A percentile compares a stretch with the other conserved stretches of the same genome.
Evolutionary conservation across 2,329 filamentous ascomycete species (phyloP).

Genomic region (Colletotrichum musae): DNA sequence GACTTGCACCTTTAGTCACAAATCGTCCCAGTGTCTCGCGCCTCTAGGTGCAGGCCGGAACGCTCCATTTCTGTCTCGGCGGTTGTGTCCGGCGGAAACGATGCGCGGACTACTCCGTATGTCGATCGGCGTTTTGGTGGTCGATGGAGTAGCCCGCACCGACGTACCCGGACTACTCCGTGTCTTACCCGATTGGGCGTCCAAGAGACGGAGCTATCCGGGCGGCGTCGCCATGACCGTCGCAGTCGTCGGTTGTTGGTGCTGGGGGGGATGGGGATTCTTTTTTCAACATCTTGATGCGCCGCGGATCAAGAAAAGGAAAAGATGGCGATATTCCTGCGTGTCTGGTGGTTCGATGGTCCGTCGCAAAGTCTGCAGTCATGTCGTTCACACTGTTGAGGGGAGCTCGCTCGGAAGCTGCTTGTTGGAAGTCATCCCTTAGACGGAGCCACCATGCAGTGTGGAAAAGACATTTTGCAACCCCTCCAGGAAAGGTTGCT

Average conservation of each 20-base stretch:
- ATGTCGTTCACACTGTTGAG: slow-evolving; percentile 18
- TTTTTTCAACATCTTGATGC: neutral
- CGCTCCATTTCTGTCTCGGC: neutral
- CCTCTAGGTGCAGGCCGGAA: neutral
- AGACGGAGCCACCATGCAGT: neutral
- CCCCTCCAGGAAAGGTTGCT: slow-evolving; percentile 29
- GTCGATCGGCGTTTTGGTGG: neutral
- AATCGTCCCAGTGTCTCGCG: neutral
- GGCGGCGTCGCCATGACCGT: neutral
- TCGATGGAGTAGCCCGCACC: slow-evolving; percentile 15
- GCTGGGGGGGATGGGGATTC: neutral
- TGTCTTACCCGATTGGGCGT: neutral
- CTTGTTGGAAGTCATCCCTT: neutral
- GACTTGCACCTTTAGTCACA: neutral
- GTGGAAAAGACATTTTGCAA: slow-evolving; percentile 17
- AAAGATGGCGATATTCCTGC: slow-evolving; percentile 7
- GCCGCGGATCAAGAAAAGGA: neutral
- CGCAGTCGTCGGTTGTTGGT: neutral
- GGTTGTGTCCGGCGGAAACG: too few species aligned
- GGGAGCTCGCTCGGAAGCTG: neutral
- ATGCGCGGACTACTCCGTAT: neutral
- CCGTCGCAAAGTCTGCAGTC: neutral
- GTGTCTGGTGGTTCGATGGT: neutral
- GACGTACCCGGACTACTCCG: slow-evolving; percentile 21
- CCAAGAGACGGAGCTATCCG: slow-evolving; percentile 10